These are phyloP conservation scores for Russula emetica DNA, from an alignment of 768 basidiomycete genomes.

Conservation along the genomic window DNA sequence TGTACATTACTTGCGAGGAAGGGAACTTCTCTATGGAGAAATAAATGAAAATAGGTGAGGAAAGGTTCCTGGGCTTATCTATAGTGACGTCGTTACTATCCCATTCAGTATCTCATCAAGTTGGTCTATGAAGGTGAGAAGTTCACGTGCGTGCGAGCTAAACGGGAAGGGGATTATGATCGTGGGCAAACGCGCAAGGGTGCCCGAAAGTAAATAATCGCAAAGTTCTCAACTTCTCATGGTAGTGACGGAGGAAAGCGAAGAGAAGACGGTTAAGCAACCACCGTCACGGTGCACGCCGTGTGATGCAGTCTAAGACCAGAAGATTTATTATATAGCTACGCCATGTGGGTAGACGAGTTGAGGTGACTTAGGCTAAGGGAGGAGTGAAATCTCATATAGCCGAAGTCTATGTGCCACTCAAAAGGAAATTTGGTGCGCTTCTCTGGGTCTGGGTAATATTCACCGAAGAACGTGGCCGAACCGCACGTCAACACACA, in stretches of 20 bases:
- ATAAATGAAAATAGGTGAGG: too few relatives aligned
- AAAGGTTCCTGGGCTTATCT: too few relatives aligned
- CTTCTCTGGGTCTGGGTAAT: not conserved
- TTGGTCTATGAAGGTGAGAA: too few relatives aligned
- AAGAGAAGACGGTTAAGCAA: not conserved
- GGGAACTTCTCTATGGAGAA: too few relatives aligned
- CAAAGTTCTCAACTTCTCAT: too few relatives aligned
- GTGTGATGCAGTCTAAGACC: not conserved
- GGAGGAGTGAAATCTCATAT: not conserved
- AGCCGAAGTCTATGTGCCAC: not conserved
- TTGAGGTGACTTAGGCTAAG: slow-evolving; percentile 6
- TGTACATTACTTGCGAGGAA: too few relatives aligned
- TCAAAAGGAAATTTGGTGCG: not conserved
- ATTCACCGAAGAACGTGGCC: not conserved
- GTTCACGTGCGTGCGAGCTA: too few relatives aligned
- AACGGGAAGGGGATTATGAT: too few relatives aligned
- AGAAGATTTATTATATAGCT: slow-evolving; percentile 3
- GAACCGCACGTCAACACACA: not conserved
- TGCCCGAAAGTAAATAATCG: too few relatives aligned
- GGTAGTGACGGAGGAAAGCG: not conserved
- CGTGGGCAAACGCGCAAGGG: too few relatives aligned
- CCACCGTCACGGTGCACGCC: not conserved
- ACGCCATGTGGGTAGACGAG: not conserved
- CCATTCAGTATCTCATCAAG: too few relatives aligned
- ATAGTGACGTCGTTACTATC: too few relatives aligned